Evolutionary conservation across 192 early-diverging fungal genomes (phyloP).

Genomic region (Lobulomyces angularis): DNA sequence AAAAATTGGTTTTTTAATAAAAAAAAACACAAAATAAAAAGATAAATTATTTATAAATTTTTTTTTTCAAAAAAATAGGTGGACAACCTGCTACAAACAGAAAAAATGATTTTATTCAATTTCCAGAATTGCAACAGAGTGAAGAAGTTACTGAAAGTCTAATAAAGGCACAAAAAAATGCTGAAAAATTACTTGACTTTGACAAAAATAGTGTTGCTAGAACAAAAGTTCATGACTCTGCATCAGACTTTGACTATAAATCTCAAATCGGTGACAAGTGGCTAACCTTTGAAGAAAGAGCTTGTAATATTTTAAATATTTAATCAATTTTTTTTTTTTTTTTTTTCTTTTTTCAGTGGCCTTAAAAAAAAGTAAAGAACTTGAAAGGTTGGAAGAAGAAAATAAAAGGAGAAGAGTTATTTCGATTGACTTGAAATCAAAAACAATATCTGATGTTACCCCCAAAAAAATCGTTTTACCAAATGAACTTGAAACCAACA

Average conservation of each 20-base stretch:
- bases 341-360: no score
- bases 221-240: slow-evolving; percentile 29
- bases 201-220: slow-evolving; percentile 24
- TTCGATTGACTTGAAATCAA: slow-evolving; percentile 24
- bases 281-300: slow-evolving; percentile 32
- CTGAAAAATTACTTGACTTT: slow-evolving; percentile 25
- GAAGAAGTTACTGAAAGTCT: slow-evolving; percentile 19
- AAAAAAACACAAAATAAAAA: no score
- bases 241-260: slow-evolving; percentile 29
- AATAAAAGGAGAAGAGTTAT: slow-evolving; percentile 26
- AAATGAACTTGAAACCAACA: no score
- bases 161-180: slow-evolving; percentile 21
- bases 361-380: slow-evolving; percentile 19
- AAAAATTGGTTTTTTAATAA: no score
- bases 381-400: slow-evolving; percentile 22
- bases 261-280: slow-evolving; percentile 25
- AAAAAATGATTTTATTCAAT: no score
- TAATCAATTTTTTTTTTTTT: no score
- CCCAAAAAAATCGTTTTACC: no score
- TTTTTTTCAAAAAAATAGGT: no score
- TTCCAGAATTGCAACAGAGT: slow-evolving; percentile 10
- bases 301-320: no score
- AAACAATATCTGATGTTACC: slow-evolving; percentile 11
- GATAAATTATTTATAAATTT: no score
- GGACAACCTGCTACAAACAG: no score